These are phyloP conservation scores for Coriolopsis trogii DNA, from an alignment of 1,284 basidiomycete genomes.

Conservation along the genomic window DNA sequence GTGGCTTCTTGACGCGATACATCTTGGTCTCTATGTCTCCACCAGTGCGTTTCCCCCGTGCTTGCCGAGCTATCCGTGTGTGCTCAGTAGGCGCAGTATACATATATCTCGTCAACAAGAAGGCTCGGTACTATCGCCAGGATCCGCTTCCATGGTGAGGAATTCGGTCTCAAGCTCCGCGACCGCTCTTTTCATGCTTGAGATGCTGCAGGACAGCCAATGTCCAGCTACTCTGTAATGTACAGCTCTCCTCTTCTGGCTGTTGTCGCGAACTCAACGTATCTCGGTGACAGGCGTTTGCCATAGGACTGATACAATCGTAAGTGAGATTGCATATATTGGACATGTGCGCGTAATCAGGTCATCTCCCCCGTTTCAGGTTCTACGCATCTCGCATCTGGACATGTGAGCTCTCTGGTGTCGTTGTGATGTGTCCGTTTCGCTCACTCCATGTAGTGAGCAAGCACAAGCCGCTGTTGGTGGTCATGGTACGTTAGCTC, in stretches of 20 bases:
- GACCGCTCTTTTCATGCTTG: neutral
- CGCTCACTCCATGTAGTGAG: slow-evolving; percentile 1
- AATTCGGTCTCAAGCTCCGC: neutral
- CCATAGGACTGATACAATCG: slow-evolving; percentile 8
- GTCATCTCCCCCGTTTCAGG: neutral
- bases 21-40: slow-evolving; percentile 5
- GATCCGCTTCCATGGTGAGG: slow-evolving; percentile 6
- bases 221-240: slow-evolving; percentile 7
- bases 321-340: neutral
- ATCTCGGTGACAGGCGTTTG: neutral
- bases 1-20: slow-evolving; percentile 4
- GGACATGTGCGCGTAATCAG: neutral
- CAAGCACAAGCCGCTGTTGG: slow-evolving; percentile 3
- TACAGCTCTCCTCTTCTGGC: neutral
- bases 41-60: neutral
- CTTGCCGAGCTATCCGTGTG: neutral
- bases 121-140: neutral
- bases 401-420: neutral
- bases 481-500: neutral
- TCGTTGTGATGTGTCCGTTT: neutral
- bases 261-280: neutral
- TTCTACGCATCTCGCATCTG: slow-evolving; percentile 11
- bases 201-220: slow-evolving; percentile 2
- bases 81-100: neutral
- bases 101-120: slow-evolving; percentile 5